Evolutionary conservation across 2,329 filamentous ascomycete genomes (phyloP), one percentile per base, ranked within the genome.

Genomic region (Phaeosphaeriaceae sp.): DNA sequence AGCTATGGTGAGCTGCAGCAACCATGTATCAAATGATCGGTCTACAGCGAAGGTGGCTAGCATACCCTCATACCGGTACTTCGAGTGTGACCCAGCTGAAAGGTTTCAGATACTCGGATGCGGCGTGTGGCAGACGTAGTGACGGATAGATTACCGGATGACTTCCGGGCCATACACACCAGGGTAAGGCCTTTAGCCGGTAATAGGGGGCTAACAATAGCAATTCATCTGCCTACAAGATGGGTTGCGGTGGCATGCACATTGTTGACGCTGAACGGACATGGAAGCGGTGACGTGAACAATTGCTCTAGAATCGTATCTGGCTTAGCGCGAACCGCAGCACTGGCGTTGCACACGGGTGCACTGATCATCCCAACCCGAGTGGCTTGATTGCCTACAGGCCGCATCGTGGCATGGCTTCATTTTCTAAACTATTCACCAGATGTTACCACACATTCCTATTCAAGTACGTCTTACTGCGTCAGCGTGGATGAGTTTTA

Each of bases 231-330:
- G 37, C 43, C 44, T 44, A 23, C 50, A 34, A 50, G 43, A 48
- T 48, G 23, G 34, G 23, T 34, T 16, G 11, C 42, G 46, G 11
- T 26, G 6, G 23, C n/a, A 8, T 26, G 23, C 23, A 26, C 11
- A 11, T 26, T 26, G 47, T 50, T 52, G 46, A 42, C 39, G 56
- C 50, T 50, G 50, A 37, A 46, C 39, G 45, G 44, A 7, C 7
- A 7, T 6, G 23, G 23, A 6, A 53, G 52, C 43, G 59, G 38
- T 41, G 38, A 51, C 50, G 37, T 53, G 52, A 52, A 45, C 41
- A 42, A 8, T 21, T 15, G n/a, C 38, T 26, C 48, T 48, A 54
- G 37, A 55, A 59, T 50, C 56, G 51, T 34, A 56, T 58, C 52
- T 56, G 46, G 50, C 51, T 50, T 41, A 38, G 42, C 36, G 37